These are phyloP conservation scores for Phlebiopsis gigantea DNA, from an alignment of 768 basidiomycete genomes.

Conservation along the genomic window DNA sequence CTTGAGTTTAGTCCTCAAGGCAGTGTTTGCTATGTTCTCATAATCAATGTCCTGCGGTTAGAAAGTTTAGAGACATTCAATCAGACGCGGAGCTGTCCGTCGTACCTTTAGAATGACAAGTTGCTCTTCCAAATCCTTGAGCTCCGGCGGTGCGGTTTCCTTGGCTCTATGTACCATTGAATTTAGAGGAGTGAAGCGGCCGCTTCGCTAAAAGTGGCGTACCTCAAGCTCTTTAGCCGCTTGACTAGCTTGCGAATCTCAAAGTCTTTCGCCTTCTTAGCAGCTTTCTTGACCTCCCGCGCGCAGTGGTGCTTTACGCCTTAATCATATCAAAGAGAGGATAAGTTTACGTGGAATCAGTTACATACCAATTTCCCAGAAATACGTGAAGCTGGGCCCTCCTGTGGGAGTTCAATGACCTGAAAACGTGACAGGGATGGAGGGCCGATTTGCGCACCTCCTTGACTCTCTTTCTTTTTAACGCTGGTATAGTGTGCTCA, in stretches of 20 bases:
- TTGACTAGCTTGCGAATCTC: slow-evolving; percentile 83
- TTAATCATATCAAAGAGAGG: slow-evolving; percentile 11
- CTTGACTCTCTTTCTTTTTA: slow-evolving; percentile 1
- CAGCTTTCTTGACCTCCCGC: slow-evolving; percentile 66
- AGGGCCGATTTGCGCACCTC: background rate
- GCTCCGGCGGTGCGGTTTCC: slow-evolving; percentile 33
- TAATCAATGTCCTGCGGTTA: slow-evolving; percentile 47
- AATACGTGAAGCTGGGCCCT: slow-evolving; percentile 40
- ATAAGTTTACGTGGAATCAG: background rate
- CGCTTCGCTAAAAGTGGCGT: slow-evolving; percentile 9
- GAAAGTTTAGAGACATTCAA: background rate
- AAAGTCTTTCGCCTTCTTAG: slow-evolving; percentile 76
- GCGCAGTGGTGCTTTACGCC: slow-evolving; percentile 62
- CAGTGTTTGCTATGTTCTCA: slow-evolving; percentile 55
- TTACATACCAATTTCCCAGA: slow-evolving; percentile 51
- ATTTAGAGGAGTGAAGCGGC: background rate
- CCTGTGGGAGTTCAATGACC: slow-evolving; percentile 21
- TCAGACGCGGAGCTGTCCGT: background rate
- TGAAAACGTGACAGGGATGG: background rate
- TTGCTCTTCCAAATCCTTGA: slow-evolving; percentile 52
- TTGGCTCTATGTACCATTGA: slow-evolving; percentile 20
- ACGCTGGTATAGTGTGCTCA: background rate
- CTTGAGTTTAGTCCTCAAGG: slow-evolving; percentile 65
- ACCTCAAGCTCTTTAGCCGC: slow-evolving; percentile 70
- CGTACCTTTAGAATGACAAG: slow-evolving; percentile 62